These are phyloP conservation scores for Solanum pennellii DNA, from an alignment of 257 asterid genomes.

Conservation along the genomic window DNA sequence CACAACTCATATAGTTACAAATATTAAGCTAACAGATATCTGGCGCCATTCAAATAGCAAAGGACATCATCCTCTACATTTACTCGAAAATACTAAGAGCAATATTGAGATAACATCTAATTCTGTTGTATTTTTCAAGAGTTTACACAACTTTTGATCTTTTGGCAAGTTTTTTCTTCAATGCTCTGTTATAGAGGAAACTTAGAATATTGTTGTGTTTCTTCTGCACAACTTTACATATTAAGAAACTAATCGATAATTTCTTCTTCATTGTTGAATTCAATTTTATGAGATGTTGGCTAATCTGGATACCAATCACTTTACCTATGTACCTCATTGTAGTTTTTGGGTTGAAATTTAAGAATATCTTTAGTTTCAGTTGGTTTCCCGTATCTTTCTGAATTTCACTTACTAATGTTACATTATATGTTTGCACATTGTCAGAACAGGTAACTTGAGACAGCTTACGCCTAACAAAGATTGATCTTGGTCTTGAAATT, in stretches of 20 bases:
- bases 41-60: slow-evolving; percentile 74
- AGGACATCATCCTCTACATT: slow-evolving; percentile 71
- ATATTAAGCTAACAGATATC: slow-evolving; percentile 70
- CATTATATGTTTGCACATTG: slow-evolving; percentile 78
- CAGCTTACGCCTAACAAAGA: slow-evolving; percentile 85
- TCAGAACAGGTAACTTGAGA: slow-evolving; percentile 81
- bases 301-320: neutral
- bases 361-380: neutral
- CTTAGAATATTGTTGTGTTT: no score
- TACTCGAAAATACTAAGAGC: slow-evolving; percentile 67
- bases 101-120: slow-evolving; percentile 53
- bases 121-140: neutral
- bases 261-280: neutral
- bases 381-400: neutral
- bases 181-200: no score
- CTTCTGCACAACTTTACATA: no score
- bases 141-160: neutral
- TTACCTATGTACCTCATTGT: neutral
- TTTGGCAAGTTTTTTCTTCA: no score
- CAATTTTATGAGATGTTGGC: neutral
- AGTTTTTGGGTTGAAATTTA: neutral
- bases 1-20: slow-evolving; percentile 67
- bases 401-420: slow-evolving; percentile 35
- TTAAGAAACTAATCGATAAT: no score
- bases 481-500: slow-evolving; percentile 16